phyloP scores from a whole-genome alignment of 106 monocot genomes.

The Acorus gramineus region DNA sequence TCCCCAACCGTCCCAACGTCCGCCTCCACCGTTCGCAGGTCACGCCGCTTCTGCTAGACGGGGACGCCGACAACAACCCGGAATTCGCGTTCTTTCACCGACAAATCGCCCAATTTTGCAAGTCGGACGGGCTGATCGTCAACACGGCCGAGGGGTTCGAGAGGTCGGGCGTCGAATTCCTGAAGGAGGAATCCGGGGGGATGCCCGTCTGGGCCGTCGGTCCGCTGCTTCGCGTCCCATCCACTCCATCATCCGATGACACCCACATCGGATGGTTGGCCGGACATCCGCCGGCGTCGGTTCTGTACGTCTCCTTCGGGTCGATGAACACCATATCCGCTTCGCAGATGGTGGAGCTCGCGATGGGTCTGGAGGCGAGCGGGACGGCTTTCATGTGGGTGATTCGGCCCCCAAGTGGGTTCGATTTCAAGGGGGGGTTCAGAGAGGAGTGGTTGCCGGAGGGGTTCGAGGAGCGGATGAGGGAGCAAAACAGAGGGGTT shows the following conservation, averaged over 20 bases:
- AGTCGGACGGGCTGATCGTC: conserved; percentile 9
- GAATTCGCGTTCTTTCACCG: conserved; percentile 7
- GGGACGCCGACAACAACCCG: conserved; percentile 10
- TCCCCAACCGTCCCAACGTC: conserved; percentile 17
- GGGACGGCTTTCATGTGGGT: conserved; percentile 34
- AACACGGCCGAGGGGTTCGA: conserved; percentile 35
- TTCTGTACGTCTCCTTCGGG: conserved; percentile 42
- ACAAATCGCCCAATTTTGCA: background rate
- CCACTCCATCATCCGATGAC: background rate
- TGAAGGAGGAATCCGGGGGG: background rate
- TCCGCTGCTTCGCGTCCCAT: conserved; percentile 8
- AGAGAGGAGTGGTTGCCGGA: conserved; percentile 26
- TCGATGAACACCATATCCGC: conserved; percentile 24
- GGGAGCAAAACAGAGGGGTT: conserved; percentile 7
- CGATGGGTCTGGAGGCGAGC: conserved; percentile 30
- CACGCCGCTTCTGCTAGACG: background rate
- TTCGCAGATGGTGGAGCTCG: conserved; percentile 33
- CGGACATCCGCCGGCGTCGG: conserved; percentile 16
- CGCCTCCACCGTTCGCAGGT: conserved; percentile 8
- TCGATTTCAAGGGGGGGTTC: conserved; percentile 10
- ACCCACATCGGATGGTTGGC: conserved; percentile 14
- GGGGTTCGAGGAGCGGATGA: conserved; percentile 18
- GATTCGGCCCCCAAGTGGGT: conserved; percentile 25
- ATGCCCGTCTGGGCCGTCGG: conserved; percentile 10
- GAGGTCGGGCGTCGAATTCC: conserved; percentile 2